Percentiles rank a stretch among this genome's conserved stretches.
phyloP scores from a whole-genome alignment of 2,329 filamentous ascomycete genomes.

The Hypoxylon sp. region DNA sequence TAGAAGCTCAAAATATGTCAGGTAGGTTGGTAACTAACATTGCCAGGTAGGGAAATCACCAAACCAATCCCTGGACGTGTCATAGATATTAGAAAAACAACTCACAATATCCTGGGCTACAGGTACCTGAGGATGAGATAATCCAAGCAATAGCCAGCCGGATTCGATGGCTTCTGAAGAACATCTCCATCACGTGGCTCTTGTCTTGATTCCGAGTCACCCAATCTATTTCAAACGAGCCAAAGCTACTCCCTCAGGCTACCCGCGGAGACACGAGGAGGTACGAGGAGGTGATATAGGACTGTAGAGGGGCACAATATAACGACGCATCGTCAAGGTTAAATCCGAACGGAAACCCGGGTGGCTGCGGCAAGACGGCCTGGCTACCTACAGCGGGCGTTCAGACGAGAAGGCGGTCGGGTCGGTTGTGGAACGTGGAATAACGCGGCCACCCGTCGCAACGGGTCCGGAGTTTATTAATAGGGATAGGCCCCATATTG shows the following conservation, averaged over 20 bases:
- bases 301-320: not conserved
- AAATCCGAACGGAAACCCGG: constrained; percentile 16
- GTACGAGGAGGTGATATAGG: constrained; percentile 7
- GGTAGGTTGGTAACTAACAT: not conserved
- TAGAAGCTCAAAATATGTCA: not conserved
- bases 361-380: constrained; percentile 10
- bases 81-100: not conserved
- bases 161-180: not conserved
- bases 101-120: not conserved
- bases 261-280: not conserved
- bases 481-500: not conserved
- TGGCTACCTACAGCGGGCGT: constrained; percentile 37
- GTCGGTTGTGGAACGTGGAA: constrained; percentile 7
- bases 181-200: not conserved
- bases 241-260: not conserved
- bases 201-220: not conserved
- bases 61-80: not conserved
- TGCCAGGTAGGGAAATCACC: not conserved
- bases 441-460: constrained; percentile 16
- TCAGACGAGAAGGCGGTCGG: constrained; percentile 7
- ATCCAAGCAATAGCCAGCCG: not conserved
- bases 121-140: constrained; percentile 3
- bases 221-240: constrained; percentile 29
- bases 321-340: constrained; percentile 23
- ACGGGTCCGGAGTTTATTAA: constrained; percentile 30